These are phyloP conservation scores for Acmispon strigosus DNA, from an alignment of 306 rosid species.

Conservation along the genomic window DNA sequence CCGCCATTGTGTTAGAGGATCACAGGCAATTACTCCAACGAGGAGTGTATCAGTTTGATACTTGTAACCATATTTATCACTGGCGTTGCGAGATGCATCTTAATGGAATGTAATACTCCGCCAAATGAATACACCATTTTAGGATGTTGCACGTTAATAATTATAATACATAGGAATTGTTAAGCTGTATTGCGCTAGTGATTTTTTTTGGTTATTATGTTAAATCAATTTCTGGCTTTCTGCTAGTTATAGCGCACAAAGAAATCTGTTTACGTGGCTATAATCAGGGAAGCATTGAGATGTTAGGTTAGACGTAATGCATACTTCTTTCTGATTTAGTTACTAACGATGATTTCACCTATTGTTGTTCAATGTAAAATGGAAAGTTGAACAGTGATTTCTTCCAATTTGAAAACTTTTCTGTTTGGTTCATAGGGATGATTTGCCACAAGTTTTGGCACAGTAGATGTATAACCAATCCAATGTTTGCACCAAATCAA, in stretches of 20 bases:
- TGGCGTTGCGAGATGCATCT: constrained; percentile 20
- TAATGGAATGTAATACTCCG: constrained; percentile 13
- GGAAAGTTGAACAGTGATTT: background rate
- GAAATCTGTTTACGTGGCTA: background rate
- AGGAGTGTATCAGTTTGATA: constrained; percentile 18
- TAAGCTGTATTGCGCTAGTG: background rate
- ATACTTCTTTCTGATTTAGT: background rate
- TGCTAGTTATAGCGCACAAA: background rate
- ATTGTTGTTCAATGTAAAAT: background rate
- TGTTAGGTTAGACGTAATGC: too few species aligned
- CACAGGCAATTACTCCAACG: background rate
- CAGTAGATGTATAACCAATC: too few species aligned
- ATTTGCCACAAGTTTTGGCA: too few species aligned
- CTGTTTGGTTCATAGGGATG: too few species aligned
- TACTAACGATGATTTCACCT: background rate
- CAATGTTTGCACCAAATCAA: too few species aligned
- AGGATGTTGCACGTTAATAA: background rate
- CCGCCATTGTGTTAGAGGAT: background rate
- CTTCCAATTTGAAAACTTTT: too few species aligned
- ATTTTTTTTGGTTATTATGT: background rate
- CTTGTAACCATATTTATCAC: constrained; percentile 25
- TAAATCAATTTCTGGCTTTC: background rate
- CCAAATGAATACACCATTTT: constrained; percentile 1
- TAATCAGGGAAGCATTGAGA: background rate
- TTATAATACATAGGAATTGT: constrained; percentile 5